A percentile compares a stretch with the other conserved stretches of the same genome.
phyloP scores from a whole-genome alignment of 345 rosid species.

The Cardamine chenopodiifolia region DNA sequence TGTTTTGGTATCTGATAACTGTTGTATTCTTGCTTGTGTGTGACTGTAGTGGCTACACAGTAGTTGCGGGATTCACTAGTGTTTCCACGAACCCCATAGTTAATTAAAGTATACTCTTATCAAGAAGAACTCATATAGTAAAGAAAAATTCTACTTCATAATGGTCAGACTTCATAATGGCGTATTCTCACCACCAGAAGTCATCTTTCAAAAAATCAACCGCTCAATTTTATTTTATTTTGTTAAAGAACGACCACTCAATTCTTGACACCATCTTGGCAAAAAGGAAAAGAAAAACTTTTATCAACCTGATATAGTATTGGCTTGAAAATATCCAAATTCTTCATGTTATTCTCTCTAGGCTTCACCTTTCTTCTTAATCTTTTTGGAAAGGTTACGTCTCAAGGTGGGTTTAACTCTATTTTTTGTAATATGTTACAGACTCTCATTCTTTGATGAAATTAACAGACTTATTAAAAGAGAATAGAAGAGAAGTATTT shows the following conservation, averaged over 20 bases:
- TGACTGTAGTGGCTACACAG: too few species aligned
- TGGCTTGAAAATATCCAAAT: neutral
- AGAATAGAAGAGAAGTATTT: neutral
- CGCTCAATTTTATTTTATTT: too few species aligned
- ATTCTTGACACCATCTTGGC: neutral
- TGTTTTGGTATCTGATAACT: too few species aligned
- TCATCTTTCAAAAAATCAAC: too few species aligned
- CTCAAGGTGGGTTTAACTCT: neutral
- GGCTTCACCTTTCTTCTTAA: neutral
- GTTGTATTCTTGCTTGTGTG: too few species aligned
- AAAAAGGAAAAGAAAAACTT: neutral
- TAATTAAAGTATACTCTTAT: too few species aligned
- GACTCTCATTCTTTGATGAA: neutral
- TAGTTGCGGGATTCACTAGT: too few species aligned
- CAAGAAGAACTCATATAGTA: too few species aligned
- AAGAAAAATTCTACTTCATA: too few species aligned
- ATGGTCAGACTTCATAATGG: too few species aligned
- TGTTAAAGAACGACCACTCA: neutral
- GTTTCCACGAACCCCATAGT: too few species aligned
- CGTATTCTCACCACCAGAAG: too few species aligned
- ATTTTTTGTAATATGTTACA: neutral
- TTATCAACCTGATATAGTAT: neutral
- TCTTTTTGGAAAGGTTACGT: neutral
- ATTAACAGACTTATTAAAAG: neutral
- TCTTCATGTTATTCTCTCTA: neutral